Evolutionary conservation across 768 basidiomycete genomes (phyloP).

Genomic region (Tubosaeta sp.): DNA sequence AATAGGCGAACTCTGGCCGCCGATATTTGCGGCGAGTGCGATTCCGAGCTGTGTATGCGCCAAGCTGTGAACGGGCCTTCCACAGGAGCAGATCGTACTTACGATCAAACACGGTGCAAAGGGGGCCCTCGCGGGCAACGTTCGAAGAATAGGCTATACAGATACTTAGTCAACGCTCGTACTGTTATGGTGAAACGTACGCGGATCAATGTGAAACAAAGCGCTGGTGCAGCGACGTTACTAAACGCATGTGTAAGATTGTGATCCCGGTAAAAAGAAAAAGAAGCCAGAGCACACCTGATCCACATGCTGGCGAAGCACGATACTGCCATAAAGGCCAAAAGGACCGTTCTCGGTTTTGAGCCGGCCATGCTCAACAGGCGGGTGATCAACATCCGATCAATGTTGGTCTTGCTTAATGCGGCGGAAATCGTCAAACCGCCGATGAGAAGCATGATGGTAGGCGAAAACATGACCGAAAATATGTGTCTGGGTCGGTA

Average conservation of each 20-base stretch:
- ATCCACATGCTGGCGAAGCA: constrained; percentile 99
- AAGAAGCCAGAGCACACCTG: constrained; percentile 46
- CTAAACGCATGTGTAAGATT: constrained; percentile 34
- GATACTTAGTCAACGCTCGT: neutral
- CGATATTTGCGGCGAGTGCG: constrained; percentile 96
- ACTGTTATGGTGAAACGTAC: constrained; percentile 40
- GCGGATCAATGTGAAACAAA: constrained; percentile 94
- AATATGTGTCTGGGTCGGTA: constrained; percentile 68
- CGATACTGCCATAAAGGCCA: constrained; percentile 93
- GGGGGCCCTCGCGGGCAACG: constrained; percentile 77
- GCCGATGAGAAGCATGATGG: constrained; percentile 96
- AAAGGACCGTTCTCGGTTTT: constrained; percentile 76
- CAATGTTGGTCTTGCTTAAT: constrained; percentile 91
- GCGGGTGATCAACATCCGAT: constrained; percentile 85
- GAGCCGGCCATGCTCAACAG: constrained; percentile 90
- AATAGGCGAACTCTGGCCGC: constrained; percentile 95
- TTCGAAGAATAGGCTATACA: constrained; percentile 84
- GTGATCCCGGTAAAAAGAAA: neutral
- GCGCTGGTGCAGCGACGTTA: constrained; percentile 95
- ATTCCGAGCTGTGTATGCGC: constrained; percentile 69
- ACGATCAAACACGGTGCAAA: constrained; percentile 93
- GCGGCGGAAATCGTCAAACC: constrained; percentile 98
- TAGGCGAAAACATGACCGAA: constrained; percentile 94
- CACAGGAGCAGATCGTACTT: constrained; percentile 29
- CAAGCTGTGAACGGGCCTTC: neutral